A percentile compares a stretch with the other conserved stretches of the same genome.
These are phyloP conservation scores for Peltaster fructicola DNA, from an alignment of 2,329 filamentous ascomycete genomes.

Conservation along the genomic window DNA sequence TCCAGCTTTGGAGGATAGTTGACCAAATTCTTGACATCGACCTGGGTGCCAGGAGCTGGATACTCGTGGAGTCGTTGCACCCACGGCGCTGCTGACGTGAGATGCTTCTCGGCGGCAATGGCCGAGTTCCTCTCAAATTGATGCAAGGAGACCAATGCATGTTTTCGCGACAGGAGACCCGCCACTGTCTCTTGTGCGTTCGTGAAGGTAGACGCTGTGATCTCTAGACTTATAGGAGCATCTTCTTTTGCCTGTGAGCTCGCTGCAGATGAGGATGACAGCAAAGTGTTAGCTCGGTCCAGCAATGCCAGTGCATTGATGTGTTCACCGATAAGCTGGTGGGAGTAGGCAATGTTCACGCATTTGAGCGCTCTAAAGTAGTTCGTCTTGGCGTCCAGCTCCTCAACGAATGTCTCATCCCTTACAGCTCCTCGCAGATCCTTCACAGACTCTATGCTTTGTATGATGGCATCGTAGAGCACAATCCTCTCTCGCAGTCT, in stretches of 20 bases:
- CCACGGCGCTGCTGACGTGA: constrained; percentile 38
- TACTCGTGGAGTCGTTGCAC: constrained; percentile 63
- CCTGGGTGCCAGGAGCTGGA: constrained; percentile 38
- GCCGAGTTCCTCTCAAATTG: constrained; percentile 37
- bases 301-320: constrained; percentile 75
- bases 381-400: constrained; percentile 57
- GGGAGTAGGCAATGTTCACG: constrained; percentile 69
- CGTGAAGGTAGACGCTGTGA: constrained; percentile 41
- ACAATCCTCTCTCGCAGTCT: constrained; percentile 74
- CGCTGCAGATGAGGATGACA: constrained; percentile 24
- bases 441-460: constrained; percentile 78
- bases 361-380: constrained; percentile 89
- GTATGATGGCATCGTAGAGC: constrained; percentile 76
- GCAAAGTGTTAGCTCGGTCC: constrained; percentile 50
- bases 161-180: constrained; percentile 60
- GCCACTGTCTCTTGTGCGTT: constrained; percentile 46
- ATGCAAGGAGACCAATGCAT: constrained; percentile 70
- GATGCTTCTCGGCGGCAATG: constrained; percentile 27
- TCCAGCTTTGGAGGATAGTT: constrained; percentile 71
- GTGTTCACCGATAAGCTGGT: constrained; percentile 53
- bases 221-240: constrained; percentile 46
- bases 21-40: constrained; percentile 67
- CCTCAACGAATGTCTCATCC: constrained; percentile 56
- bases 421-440: constrained; percentile 80
- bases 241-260: constrained; percentile 21